Percentiles rank a stretch among this genome's conserved stretches.
These are phyloP conservation scores for Leccinum subtestaceum DNA, from an alignment of 768 basidiomycete genomes.

Conservation along the genomic window DNA sequence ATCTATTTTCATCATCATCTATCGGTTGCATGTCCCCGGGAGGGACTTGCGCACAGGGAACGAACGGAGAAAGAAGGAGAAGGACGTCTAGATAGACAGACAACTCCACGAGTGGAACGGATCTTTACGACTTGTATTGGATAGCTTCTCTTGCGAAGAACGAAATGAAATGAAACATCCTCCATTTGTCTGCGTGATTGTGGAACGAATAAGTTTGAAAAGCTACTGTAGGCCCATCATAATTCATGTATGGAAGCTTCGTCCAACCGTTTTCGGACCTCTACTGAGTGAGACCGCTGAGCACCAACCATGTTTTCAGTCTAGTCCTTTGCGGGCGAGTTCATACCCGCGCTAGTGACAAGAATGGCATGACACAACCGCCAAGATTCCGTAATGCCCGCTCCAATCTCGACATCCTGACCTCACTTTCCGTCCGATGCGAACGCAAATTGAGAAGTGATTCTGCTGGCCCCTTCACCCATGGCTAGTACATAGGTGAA, in stretches of 20 bases:
- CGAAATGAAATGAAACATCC: conserved; percentile 47
- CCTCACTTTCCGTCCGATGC: conserved; percentile 1
- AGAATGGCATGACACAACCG: conserved; percentile 2
- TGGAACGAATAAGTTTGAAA: not conserved
- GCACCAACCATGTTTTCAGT: not conserved
- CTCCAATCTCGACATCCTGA: not conserved
- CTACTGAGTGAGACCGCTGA: not conserved
- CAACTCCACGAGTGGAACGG: conserved; percentile 18
- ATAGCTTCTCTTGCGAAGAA: conserved; percentile 29
- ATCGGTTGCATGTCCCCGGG: conserved; percentile 25
- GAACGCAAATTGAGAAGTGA: conserved; percentile 1
- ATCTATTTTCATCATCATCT: conserved; percentile 34
- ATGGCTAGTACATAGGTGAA: not conserved
- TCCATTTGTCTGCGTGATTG: conserved; percentile 13
- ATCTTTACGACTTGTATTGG: conserved; percentile 24
- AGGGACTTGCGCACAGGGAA: conserved; percentile 19
- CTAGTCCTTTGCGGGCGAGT: conserved; percentile 18
- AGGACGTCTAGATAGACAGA: conserved; percentile 14
- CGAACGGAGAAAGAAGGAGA: conserved; percentile 9
- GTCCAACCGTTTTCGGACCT: conserved; percentile 6
- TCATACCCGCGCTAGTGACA: not conserved
- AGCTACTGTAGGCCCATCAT: not conserved
- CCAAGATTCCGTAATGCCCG: conserved; percentile 17
- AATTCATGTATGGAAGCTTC: not conserved
- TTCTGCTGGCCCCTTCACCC: not conserved